Evolutionary conservation across 2,329 filamentous ascomycete genomes (phyloP).

Genomic region (Cladorrhinum sp.): DNA sequence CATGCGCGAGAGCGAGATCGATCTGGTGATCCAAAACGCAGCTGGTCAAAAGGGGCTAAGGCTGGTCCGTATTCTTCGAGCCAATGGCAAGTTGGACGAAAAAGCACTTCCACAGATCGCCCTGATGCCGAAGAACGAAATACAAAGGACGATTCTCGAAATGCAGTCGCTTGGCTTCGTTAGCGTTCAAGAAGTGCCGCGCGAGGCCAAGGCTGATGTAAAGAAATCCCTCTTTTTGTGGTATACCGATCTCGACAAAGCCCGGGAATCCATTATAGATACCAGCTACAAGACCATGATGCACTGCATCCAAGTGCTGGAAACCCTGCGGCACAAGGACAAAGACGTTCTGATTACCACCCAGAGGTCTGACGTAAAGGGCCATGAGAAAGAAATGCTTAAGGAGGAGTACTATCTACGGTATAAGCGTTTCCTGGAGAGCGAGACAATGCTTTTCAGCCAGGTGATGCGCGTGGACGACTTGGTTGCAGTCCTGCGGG

Average conservation of each 20-base stretch:
- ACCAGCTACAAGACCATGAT: conserved; percentile 89
- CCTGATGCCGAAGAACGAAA: conserved; percentile 79
- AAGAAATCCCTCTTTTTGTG: conserved; percentile 86
- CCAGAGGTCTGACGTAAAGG: conserved; percentile 80
- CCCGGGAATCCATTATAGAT: conserved; percentile 68
- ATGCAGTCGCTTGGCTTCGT: conserved; percentile 85
- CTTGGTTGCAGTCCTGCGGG: conserved; percentile 75
- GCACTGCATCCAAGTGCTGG: conserved; percentile 75
- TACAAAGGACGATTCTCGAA: conserved; percentile 78
- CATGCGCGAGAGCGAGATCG: conserved; percentile 74
- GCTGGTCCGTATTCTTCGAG: conserved; percentile 78
- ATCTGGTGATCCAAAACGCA: conserved; percentile 73
- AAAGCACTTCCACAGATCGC: conserved; percentile 78
- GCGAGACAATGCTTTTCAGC: conserved; percentile 70
- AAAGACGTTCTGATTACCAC: conserved; percentile 74
- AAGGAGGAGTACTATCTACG: conserved; percentile 68
- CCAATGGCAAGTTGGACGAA: conserved; percentile 92
- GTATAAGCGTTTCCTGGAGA: conserved; percentile 56
- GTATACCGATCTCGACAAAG: conserved; percentile 79
- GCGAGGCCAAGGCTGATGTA: conserved; percentile 74
- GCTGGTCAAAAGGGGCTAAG: conserved; percentile 76
- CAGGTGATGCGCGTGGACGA: conserved; percentile 83
- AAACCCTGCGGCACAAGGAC: conserved; percentile 69
- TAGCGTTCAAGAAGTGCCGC: conserved; percentile 90
- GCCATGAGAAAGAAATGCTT: conserved; percentile 77